phyloP scores from a whole-genome alignment of 139 green algal species.

The Chlorella sp. region DNA sequence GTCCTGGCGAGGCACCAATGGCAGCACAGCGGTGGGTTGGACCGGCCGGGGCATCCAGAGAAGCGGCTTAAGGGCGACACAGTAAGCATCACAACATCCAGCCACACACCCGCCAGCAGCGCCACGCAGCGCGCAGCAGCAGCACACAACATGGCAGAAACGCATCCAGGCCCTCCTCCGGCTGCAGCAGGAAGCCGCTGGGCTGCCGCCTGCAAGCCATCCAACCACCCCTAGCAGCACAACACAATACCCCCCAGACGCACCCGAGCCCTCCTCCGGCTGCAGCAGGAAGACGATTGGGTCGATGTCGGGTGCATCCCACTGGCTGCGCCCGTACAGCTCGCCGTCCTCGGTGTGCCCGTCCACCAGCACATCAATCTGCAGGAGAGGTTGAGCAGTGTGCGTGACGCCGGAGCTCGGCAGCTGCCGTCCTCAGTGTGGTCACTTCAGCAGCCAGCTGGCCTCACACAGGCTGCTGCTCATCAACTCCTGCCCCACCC shows the following conservation, averaged over 20 bases:
- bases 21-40: too few relatives aligned
- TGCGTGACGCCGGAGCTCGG: neutral
- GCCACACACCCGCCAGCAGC: too few relatives aligned
- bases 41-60: too few relatives aligned
- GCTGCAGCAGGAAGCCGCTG: conserved; percentile 74
- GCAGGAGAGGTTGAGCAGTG: neutral
- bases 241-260: neutral
- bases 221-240: neutral
- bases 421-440: too few relatives aligned
- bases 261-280: conserved; percentile 29
- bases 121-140: too few relatives aligned
- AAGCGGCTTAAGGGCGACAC: too few relatives aligned
- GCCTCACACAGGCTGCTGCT: too few relatives aligned
- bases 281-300: conserved; percentile 78
- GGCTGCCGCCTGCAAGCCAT: too few relatives aligned
- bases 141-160: neutral
- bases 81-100: too few relatives aligned
- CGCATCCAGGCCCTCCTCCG: conserved; percentile 25
- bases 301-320: conserved; percentile 78
- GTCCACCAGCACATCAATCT: conserved; percentile 78
- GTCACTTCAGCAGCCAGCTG: too few relatives aligned
- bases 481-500: too few relatives aligned
- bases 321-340: conserved; percentile 74
- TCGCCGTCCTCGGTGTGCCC: conserved; percentile 76
- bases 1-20: too few relatives aligned